Base-by-base conservation (phyloP, 2,329 filamentous ascomycete species). In the Aspergillus ustus region DNA sequence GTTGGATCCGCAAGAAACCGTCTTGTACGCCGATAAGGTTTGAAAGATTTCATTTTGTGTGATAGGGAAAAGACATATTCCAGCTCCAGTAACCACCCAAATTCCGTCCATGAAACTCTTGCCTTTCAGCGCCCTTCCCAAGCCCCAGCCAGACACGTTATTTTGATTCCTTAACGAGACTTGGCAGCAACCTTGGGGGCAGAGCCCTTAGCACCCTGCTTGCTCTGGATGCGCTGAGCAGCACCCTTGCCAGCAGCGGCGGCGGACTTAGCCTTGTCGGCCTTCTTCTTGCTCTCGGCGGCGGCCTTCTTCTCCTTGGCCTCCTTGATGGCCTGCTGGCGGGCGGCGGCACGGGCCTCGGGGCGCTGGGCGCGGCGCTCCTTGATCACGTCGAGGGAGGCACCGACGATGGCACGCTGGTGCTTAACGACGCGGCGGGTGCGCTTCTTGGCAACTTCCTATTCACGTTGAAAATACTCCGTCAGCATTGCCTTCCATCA, bases 391-490 rank as follows among this genome's bases (percentile, higher is more conserved):
- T 99, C 95, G 83, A 99, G 93, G 69, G 95, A 97, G 74, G 95
- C 95, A 88, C 95, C 95, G 75, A 99, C 95, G 83, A 99, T 96
- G 80, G 91, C 94, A 87, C 95, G 93, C 89, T 99, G 95, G 82
- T 91, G 83, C 91, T 99, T 99, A 85, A 99, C 92, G 78, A 92
- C 92, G 80, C 93, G 92, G 87, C 95, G 95, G 73, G 93, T 93
- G 80, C 95, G 93, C 91, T 98, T 98, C 91, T 99, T 99, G 87
- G 94, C 93, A 80, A 97, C 91, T 89, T 99, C 95, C 95, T 99
- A 82, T 87, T 78, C 67, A 71, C 73, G 60, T 65, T 61, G 60
- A 72, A 66, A 68, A 63, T 40, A 52, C 55, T 63, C 63, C 63
- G 72, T 75, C 69, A 76, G 72, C 62, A 70, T 63, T 63, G 54